phyloP scores from a whole-genome alignment of 495 filamentous ascomycete genomes.

The Cercophora samala region DNA sequence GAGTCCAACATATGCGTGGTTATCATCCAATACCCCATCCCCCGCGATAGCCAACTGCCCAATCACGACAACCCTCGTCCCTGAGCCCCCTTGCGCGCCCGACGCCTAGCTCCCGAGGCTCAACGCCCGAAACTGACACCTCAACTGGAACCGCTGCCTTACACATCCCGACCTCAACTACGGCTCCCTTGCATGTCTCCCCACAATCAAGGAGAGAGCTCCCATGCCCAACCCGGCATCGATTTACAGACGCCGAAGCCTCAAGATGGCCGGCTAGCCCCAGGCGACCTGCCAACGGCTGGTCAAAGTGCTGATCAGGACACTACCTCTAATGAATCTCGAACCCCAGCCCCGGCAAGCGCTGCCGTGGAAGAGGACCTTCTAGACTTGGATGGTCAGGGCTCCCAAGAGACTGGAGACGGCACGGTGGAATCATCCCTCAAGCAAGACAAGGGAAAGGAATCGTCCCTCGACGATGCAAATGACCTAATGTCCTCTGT shows the following conservation, averaged over 20 bases:
- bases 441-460: slow-evolving; percentile 12
- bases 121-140: slow-evolving; percentile 4
- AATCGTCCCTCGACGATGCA: slow-evolving; percentile 17
- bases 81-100: not conserved
- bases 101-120: not conserved
- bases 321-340: not conserved
- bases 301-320: not conserved
- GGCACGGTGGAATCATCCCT: not conserved
- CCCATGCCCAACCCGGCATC: slow-evolving; percentile 25
- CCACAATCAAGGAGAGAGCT: slow-evolving; percentile 23
- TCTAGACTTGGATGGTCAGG: slow-evolving; percentile 15
- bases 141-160: not conserved
- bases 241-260: slow-evolving; percentile 16
- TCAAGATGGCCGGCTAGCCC: slow-evolving; percentile 18
- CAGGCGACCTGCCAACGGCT: not conserved
- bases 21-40: not conserved
- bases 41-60: not conserved
- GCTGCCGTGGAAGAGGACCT: slow-evolving; percentile 18
- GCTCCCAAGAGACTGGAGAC: not conserved
- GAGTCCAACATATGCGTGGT: not conserved
- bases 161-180: slow-evolving; percentile 4
- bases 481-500: slow-evolving; percentile 50
- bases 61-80: not conserved
- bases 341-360: not conserved
- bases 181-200: slow-evolving; percentile 35